Percentiles rank a stretch among this genome's conserved stretches.
Evolutionary conservation across 2,329 filamentous ascomycete genomes (phyloP).

Genomic region (Cercospora sp.): DNA sequence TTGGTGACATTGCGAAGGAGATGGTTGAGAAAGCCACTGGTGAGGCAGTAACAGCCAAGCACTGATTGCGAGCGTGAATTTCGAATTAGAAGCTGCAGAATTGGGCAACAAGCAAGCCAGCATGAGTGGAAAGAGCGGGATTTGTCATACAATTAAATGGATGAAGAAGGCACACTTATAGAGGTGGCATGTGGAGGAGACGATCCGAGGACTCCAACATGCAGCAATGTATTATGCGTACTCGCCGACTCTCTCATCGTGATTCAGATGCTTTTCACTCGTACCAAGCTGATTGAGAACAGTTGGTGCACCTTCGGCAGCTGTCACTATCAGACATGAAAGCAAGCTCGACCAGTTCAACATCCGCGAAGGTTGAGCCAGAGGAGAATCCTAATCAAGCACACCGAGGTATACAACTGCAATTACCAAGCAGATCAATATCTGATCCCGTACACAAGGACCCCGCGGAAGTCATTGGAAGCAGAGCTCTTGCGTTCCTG

Average conservation of each 20-base stretch:
- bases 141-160: neutral
- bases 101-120: neutral
- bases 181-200: neutral
- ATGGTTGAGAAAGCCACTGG: conserved; percentile 65
- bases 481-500: neutral
- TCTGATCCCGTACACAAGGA: neutral
- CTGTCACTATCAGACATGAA: neutral
- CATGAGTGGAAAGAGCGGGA: neutral
- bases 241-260: neutral
- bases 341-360: neutral
- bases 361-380: neutral
- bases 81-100: neutral
- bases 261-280: neutral
- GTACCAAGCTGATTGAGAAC: neutral
- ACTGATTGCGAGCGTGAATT: conserved; percentile 46
- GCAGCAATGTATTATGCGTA: neutral
- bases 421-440: neutral
- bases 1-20: conserved; percentile 80
- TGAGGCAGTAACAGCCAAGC: conserved; percentile 64
- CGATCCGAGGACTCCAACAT: neutral
- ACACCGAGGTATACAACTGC: neutral
- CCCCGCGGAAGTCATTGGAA: neutral
- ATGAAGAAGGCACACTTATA: neutral
- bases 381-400: neutral
- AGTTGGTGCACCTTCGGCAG: neutral